Evolutionary conservation across 805 yeast species (phyloP).

Genomic region (Hagleromyces aurorensis): DNA sequence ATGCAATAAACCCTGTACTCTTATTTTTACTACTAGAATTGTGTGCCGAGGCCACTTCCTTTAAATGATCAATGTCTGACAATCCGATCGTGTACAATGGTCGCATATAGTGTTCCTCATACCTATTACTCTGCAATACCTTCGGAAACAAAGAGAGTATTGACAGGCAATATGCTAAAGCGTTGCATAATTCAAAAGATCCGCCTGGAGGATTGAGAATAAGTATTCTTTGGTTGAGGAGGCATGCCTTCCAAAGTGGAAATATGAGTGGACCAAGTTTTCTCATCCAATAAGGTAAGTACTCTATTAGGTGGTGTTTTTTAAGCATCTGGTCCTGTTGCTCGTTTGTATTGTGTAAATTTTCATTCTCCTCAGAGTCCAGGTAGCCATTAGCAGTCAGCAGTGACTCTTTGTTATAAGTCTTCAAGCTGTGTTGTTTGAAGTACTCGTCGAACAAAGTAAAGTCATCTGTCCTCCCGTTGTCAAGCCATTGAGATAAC

Average conservation of each 20-base stretch:
- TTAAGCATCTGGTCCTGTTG: no score
- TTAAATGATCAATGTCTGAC: slow-evolving; percentile 14
- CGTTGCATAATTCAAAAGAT: slow-evolving; percentile 23
- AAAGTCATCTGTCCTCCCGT: slow-evolving; percentile 8
- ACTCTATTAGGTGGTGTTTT: slow-evolving; percentile 14
- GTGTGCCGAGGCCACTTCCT: slow-evolving; percentile 10
- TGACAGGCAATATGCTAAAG: slow-evolving; percentile 23
- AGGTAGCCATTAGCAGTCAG: slow-evolving; percentile 9
- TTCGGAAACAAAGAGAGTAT: slow-evolving; percentile 14
- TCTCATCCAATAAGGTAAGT: slow-evolving; percentile 21
- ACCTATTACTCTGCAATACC: slow-evolving; percentile 3
- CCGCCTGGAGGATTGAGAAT: slow-evolving; percentile 24
- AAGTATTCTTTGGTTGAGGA: slow-evolving; percentile 23
- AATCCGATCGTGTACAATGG: slow-evolving; percentile 20
- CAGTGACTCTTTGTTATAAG: slow-evolving; percentile 7
- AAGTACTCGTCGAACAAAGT: slow-evolving; percentile 14
- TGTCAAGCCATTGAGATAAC: slow-evolving; percentile 21
- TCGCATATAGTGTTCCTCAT: slow-evolving; percentile 8
- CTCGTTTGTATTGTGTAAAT: slow-evolving; percentile 3
- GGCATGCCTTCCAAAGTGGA: slow-evolving; percentile 29
- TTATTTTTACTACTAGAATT: slow-evolving; percentile 4
- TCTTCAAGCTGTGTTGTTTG: slow-evolving; percentile 6
- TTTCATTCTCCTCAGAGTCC: slow-evolving; percentile 1
- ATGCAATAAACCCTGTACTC: slow-evolving; percentile 21
- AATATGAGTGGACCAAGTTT: slow-evolving; percentile 29